Base-by-base conservation (phyloP, 2,329 filamentous ascomycete species). In the Apiospora aurea region DNA sequence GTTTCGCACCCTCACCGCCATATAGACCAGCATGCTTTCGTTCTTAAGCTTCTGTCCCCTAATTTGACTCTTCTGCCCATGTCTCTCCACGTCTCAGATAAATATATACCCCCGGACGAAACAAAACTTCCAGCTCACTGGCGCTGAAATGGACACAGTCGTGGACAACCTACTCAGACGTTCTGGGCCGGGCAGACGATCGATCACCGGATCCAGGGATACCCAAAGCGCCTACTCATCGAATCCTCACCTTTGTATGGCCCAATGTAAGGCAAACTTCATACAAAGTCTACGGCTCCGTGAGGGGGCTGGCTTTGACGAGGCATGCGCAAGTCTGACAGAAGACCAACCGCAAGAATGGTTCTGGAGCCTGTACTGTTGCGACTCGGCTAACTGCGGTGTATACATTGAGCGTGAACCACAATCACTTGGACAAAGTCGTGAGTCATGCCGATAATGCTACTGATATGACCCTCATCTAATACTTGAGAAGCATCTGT, bases 361-460 rank as follows among this genome's bases (percentile, higher is more conserved):
- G 57, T 81, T 89, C 14, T 84, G 82, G 81, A 76, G 80, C 53
- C 79, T 89, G 29, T 89, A 89, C 76, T 86, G 86, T 78, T 88
- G 87, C 77, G 86, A 88, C 76, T 81, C 83, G 68, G 82, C 81
- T 69, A 81, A 82, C 68, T 89, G 87, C 75, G 87, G 87, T 41
- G 85, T 89, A 64, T 79, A 81, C 72, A 81, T 81, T 61, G 74
- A 77, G 18, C 68, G 2, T 4, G 34, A 26, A 34, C 73, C 75
- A 4, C 67, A 61, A 68, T 69, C 44, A 14, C 75, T 73, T 53
- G 77, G 76, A 8, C 72, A 85, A 77, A 86, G 87, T 76, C 87
- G 87, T 86, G 76, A 82, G 85, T 84, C 41, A 69, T 41, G 10
- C 2, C 10, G 13, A 26, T 5, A 44, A 47, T n/a, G 43, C 43